Base-by-base conservation (phyloP, 805 yeast species). In the Metschnikowia koreensis region DNA sequence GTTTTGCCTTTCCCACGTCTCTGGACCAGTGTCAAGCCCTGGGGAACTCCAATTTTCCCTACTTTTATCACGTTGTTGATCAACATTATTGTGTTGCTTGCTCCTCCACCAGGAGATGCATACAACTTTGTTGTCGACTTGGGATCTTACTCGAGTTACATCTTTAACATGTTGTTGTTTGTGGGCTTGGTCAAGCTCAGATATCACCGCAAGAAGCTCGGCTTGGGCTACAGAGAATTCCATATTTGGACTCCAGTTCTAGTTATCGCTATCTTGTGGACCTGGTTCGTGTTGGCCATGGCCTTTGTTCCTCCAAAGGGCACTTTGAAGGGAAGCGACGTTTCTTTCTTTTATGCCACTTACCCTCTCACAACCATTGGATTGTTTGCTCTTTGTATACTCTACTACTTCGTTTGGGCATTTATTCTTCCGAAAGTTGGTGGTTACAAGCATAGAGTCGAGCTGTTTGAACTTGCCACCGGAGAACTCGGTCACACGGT, bases 281-380 rank as follows among this genome's bases (percentile, higher is more conserved):
- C 70, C 29, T 34, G 64, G 8, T 70, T 74, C 54, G 78, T 74
- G n/a, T 60, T 74, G 51, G 71, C 67, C 15, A 68, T 74, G 66
- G 70, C 77, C 0, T 74, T 68, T 55, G 77, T 74, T 34, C 78
- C 78, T 31, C 78, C 79, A 27, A 56, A 66, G 47, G 74, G 74
- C 3, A 60, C 71, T 3, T 62, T 73, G 52, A 71, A 58, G 31
- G 79, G 78, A 3, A 62, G 71, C 44, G 79, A 74, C 55, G 76
- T 73, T 22, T 62, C 74, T 5, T 74, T 74, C 58, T 73, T 74
- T 57, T 74, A 74, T 55, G 71, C 73, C 15, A 68, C 77, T 0
- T 73, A 74, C 55, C 73, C 77, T n/a, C 54, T 73, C 15, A 64
- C 69, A 13, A 66, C 74, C 4, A 58, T 73, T 48, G 76, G 76